Conservation (phyloP, 768 basidiomycete genomes). For the Lactarius vividus region DNA sequence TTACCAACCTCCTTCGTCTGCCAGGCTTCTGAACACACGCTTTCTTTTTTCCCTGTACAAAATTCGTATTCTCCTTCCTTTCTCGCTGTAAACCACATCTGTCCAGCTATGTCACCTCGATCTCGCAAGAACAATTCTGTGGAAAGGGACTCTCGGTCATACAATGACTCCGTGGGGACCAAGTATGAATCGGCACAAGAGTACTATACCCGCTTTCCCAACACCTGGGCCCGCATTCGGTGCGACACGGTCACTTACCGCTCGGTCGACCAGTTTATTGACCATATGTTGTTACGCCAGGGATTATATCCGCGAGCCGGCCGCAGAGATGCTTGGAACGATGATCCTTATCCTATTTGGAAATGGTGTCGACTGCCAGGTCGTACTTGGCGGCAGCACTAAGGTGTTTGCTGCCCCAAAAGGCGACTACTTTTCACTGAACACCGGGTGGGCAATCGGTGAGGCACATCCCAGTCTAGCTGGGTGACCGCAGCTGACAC, state of each 20-base stretch:
- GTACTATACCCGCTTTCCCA: slow-evolving; percentile 9
- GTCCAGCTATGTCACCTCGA: background rate
- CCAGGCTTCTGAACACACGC: background rate
- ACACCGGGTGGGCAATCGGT: slow-evolving; percentile 26
- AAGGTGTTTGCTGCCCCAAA: slow-evolving; percentile 23
- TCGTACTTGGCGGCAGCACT: slow-evolving; percentile 13
- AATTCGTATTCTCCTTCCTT: background rate
- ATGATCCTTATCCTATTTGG: slow-evolving; percentile 24
- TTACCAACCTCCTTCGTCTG: background rate
- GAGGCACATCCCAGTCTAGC: background rate
- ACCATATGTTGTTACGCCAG: background rate
- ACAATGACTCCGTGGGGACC: background rate
- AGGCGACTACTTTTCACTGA: slow-evolving; percentile 28
- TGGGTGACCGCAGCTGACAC: background rate
- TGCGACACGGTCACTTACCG: background rate
- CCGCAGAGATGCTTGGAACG: slow-evolving; percentile 13
- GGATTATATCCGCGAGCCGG: slow-evolving; percentile 16
- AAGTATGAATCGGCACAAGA: background rate
- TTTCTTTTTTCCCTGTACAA: background rate
- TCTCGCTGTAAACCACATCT: background rate
- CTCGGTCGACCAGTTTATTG: too few species aligned
- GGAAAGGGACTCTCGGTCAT: background rate
- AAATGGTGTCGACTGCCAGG: slow-evolving; percentile 21
- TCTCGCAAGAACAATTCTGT: background rate
- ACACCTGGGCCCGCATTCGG: slow-evolving; percentile 7